A percentile compares a stretch with the other conserved stretches of the same genome.
Evolutionary conservation across 306 rosid genomes (phyloP).

Genomic region (Datisca glomerata): DNA sequence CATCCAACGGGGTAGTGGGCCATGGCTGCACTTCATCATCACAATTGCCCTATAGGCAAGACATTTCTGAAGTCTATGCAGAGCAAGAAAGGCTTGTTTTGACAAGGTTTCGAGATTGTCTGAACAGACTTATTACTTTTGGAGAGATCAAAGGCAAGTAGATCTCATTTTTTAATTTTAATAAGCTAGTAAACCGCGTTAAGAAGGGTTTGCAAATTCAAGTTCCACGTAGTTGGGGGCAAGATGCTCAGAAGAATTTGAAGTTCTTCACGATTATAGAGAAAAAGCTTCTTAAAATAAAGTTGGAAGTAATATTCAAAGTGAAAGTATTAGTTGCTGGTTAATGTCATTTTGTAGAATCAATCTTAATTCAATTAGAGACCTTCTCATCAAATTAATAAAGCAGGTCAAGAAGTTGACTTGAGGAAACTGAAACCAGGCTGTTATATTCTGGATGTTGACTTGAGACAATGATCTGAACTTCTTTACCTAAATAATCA

Average conservation of each 20-base stretch:
- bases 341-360: too few species aligned
- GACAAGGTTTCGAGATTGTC: constrained; percentile 76
- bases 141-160: constrained; percentile 93
- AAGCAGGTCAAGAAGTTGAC: too few species aligned
- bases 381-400: too few species aligned
- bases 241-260: too few species aligned
- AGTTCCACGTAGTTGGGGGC: too few species aligned
- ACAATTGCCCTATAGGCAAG: constrained; percentile 59
- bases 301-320: not conserved
- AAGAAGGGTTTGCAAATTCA: not conserved
- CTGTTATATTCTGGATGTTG: too few species aligned
- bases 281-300: too few species aligned
- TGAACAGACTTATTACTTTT: constrained; percentile 74
- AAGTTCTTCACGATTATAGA: not conserved
- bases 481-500: not conserved
- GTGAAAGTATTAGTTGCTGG: too few species aligned
- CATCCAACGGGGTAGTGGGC: constrained; percentile 44
- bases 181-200: not conserved
- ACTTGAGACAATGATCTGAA: not conserved
- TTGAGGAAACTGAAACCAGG: too few species aligned
- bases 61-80: constrained; percentile 61
- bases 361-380: too few species aligned
- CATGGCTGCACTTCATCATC: constrained; percentile 53
- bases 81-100: constrained; percentile 83
- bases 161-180: constrained; percentile 9